Conservation (phyloP, 305 asterid genomes). For the Stenogyne calaminthoides region DNA sequence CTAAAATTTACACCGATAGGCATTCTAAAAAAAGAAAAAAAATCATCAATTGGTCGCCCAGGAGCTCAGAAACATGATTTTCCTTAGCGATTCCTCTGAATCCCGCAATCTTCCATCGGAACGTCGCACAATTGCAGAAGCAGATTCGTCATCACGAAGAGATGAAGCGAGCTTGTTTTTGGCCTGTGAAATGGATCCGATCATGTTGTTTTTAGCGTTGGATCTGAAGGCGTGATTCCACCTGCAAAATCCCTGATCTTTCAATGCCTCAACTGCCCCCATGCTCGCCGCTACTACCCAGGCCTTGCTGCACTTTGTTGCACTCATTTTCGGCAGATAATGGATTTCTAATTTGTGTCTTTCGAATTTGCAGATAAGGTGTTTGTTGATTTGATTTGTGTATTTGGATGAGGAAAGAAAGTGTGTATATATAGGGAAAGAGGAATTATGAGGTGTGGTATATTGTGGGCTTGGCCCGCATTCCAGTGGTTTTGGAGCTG, state of each 20-base stretch:
- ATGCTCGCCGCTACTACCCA: conserved; percentile 44
- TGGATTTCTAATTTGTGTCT: no score
- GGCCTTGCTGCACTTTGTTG: conserved; percentile 22
- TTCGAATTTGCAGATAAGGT: no score
- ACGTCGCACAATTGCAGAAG: background rate
- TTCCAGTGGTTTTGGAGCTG: no score
- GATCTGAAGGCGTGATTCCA: conserved; percentile 41
- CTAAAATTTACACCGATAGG: no score
- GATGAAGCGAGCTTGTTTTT: background rate
- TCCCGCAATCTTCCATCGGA: background rate
- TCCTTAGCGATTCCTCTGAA: conserved; percentile 1
- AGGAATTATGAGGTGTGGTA: no score
- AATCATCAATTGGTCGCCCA: no score
- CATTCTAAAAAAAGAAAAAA: no score
- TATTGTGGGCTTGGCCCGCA: no score
- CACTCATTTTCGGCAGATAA: conserved; percentile 32
- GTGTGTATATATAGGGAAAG: no score
- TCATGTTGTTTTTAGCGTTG: conserved; percentile 16
- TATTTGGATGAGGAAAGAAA: no score
- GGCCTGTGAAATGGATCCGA: conserved; percentile 25
- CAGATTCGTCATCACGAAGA: background rate
- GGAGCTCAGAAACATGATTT: conserved; percentile 4
- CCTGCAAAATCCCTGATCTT: conserved; percentile 45
- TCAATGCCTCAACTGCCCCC: conserved; percentile 43
- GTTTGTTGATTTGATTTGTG: no score